Evolutionary conservation across 176 grass and related monocot species (phyloP).

Genomic region (Oryza glumipatula): DNA sequence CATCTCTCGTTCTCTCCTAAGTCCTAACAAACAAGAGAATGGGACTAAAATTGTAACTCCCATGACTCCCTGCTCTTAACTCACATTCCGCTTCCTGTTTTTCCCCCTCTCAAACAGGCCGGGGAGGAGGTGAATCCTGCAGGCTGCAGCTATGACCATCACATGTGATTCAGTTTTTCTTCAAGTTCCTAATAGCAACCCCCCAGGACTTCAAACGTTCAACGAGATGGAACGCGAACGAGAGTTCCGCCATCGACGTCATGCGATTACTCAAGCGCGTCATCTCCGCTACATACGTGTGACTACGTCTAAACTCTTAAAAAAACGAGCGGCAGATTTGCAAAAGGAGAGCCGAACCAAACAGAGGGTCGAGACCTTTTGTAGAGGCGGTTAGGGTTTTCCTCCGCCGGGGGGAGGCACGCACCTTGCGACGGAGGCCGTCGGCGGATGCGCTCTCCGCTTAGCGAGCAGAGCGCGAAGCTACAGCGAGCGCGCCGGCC

Average conservation of each 20-base stretch:
- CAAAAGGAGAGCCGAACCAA: background rate
- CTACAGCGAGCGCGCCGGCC: background rate
- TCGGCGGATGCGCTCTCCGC: background rate
- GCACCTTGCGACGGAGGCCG: constrained; percentile 19
- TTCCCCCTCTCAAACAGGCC: no score
- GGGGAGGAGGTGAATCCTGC: no score
- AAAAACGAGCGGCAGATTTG: background rate
- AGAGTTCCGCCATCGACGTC: background rate
- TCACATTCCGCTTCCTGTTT: no score
- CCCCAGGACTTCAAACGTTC: no score
- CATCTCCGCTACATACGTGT: no score
- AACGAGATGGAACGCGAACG: background rate
- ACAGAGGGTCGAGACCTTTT: background rate
- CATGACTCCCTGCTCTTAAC: no score
- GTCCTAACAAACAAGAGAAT: no score
- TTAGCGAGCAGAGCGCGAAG: background rate
- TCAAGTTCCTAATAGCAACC: background rate
- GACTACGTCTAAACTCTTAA: background rate
- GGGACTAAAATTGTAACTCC: no score
- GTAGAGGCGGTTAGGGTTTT: constrained; percentile 18
- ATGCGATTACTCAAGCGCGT: background rate
- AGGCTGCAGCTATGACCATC: no score
- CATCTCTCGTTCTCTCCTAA: no score
- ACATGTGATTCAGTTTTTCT: background rate
- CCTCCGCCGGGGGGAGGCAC: background rate